phyloP scores from a whole-genome alignment of 768 basidiomycete species.

The Dacryopinax spathularia region DNA sequence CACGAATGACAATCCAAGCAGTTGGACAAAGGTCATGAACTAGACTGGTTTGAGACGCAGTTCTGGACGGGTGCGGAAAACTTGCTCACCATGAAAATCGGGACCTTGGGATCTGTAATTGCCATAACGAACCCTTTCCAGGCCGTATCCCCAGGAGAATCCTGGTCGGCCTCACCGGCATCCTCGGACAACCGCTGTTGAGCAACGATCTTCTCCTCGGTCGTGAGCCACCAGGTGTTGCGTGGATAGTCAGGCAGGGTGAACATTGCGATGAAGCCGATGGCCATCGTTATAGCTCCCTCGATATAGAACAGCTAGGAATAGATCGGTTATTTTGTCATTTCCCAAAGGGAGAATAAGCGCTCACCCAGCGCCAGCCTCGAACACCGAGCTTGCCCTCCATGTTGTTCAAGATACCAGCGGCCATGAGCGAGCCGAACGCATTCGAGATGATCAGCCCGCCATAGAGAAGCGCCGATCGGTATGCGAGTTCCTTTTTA shows the following conservation, averaged over 20 bases:
- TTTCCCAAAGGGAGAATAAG: not conserved
- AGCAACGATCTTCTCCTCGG: constrained; percentile 40
- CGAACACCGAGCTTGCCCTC: constrained; percentile 50
- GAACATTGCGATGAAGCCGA: constrained; percentile 43
- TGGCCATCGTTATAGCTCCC: constrained; percentile 48
- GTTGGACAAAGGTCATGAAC: not conserved
- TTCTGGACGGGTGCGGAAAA: not conserved
- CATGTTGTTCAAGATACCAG: constrained; percentile 55
- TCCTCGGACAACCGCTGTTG: constrained; percentile 55
- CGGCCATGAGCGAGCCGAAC: constrained; percentile 57
- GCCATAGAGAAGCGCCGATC: constrained; percentile 44
- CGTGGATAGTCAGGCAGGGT: constrained; percentile 18
- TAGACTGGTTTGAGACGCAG: not conserved
- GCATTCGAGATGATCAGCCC: constrained; percentile 52
- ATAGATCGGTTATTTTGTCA: not conserved
- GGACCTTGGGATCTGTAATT: constrained; percentile 40
- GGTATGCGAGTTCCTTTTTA: constrained; percentile 45
- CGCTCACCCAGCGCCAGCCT: constrained; percentile 42
- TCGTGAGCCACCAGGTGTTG: constrained; percentile 47
- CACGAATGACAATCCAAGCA: not conserved
- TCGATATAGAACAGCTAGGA: constrained; percentile 51
- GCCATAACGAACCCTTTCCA: constrained; percentile 41
- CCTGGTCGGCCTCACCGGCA: constrained; percentile 50
- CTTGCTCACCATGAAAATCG: constrained; percentile 32
- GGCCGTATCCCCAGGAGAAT: constrained; percentile 40